Percentiles rank a stretch among this genome's conserved stretches.
Conservation (phyloP, 495 filamentous ascomycete species). For the Cenococcum geophilum region DNA sequence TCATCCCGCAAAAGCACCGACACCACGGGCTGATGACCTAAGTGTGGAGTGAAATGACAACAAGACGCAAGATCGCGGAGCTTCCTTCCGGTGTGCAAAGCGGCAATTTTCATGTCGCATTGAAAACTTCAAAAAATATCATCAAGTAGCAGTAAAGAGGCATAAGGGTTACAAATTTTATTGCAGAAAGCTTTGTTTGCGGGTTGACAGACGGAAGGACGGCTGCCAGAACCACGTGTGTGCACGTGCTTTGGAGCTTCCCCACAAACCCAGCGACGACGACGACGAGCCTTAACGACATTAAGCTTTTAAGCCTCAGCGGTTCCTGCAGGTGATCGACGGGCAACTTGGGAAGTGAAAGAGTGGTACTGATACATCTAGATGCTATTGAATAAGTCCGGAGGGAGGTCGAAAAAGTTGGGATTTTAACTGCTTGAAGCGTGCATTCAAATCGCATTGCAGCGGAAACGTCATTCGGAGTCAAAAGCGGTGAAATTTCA, state of each 20-base stretch:
- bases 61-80: too few relatives aligned
- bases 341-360: conserved; percentile 13
- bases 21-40: too few relatives aligned
- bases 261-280: conserved; percentile 24
- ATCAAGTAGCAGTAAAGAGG: too few relatives aligned
- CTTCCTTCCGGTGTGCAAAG: not conserved
- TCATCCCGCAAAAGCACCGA: too few relatives aligned
- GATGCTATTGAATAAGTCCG: conserved; percentile 6
- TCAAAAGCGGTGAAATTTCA: not conserved
- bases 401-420: conserved; percentile 12
- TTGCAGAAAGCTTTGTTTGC: not conserved
- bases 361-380: not conserved
- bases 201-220: not conserved
- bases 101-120: not conserved
- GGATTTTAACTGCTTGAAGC: not conserved
- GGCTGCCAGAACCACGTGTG: conserved; percentile 17
- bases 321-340: conserved; percentile 32
- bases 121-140: not conserved
- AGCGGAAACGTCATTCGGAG: not conserved
- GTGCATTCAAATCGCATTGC: not conserved
- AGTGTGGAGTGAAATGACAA: too few relatives aligned
- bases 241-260: conserved; percentile 13
- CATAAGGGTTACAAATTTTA: too few relatives aligned
- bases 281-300: conserved; percentile 7
- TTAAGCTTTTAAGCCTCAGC: conserved; percentile 30